phyloP scores from a whole-genome alignment of 139 green algal species.

The Coccomyxa sp. region DNA sequence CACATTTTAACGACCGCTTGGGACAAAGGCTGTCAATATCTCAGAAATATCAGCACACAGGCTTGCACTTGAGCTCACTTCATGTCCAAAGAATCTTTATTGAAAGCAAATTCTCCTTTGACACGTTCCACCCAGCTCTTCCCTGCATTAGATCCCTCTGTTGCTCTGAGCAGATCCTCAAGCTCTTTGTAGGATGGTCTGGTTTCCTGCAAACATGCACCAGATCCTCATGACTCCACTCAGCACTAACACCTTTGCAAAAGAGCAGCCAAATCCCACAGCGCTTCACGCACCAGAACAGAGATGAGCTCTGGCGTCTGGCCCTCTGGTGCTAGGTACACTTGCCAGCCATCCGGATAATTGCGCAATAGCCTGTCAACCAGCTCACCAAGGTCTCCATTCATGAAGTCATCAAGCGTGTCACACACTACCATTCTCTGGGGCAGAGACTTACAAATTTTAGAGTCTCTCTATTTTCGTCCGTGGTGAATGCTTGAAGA shows the following conservation, averaged over 20 bases:
- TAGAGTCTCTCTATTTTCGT: not conserved
- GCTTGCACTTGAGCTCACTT: no score
- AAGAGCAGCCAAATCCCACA: not conserved
- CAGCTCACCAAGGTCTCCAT: no score
- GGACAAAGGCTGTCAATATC: no score
- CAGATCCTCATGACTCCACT: not conserved
- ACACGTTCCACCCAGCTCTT: conserved; percentile 50
- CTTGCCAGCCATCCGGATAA: conserved; percentile 53
- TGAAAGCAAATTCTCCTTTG: conserved; percentile 45
- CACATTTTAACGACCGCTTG: no score
- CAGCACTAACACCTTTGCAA: not conserved
- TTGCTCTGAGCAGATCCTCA: conserved; percentile 39
- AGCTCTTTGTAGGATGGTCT: conserved; percentile 57
- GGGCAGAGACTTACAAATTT: not conserved
- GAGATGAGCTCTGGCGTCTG: not conserved
- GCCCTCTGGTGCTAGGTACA: conserved; percentile 26
- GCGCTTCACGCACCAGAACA: not conserved
- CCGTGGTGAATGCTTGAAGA: not conserved
- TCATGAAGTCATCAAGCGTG: not conserved
- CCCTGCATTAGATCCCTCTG: conserved; percentile 36
- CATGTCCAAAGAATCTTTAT: conserved; percentile 31
- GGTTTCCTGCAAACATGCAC: conserved; percentile 1
- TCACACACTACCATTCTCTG: not conserved
- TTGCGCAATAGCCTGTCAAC: conserved; percentile 31
- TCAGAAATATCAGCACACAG: no score